Evolutionary conservation across 257 asterid genomes (phyloP), one percentile per base, ranked within the genome.

Genomic region (Verbena officinalis): DNA sequence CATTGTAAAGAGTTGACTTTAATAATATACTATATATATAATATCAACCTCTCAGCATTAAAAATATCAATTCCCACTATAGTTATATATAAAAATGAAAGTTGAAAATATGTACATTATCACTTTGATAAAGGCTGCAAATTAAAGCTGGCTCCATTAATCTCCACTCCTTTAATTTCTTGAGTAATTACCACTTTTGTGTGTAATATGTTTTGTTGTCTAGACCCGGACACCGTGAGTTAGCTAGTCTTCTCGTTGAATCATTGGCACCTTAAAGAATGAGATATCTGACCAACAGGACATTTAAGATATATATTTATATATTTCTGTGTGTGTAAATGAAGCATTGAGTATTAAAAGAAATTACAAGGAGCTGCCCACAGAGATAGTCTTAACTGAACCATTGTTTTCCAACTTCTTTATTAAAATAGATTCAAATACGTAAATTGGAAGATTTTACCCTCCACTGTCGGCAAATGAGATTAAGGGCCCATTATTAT

Each of bases 381-480:
- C 51, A 34, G 46, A 27, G 22, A 27, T 2, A 27, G n/a, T n/a
- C n/a, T n/a, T n/a, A n/a, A n/a, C n/a, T n/a, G n/a, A n/a, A n/a
- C n/a, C n/a, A n/a, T n/a, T n/a, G n/a, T n/a, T n/a, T n/a, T n/a
- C n/a, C 33, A 59, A 40, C 27, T 48, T 59, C 59, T 9, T 60
- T 40, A 7, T 39, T 40, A 21, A 20, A 57, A 20, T 14, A 31
- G n/a, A n/a, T n/a, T n/a, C n/a, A n/a, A n/a, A n/a, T n/a, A n/a
- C n/a, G n/a, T n/a, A n/a, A n/a, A n/a, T n/a, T n/a, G n/a, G n/a
- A 56, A 23, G 31, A 55, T 44, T 56, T 14, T 58, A 46, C 21
- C 49, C 53, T 23, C 9, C 15, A 49, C 33, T 59, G 73, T 68
- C 73, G 73, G 73, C 61, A 68, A 22, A 57, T 39, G 22, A 14